phyloP scores from a whole-genome alignment of 768 basidiomycete genomes.

The Lentinula aciculospora region DNA sequence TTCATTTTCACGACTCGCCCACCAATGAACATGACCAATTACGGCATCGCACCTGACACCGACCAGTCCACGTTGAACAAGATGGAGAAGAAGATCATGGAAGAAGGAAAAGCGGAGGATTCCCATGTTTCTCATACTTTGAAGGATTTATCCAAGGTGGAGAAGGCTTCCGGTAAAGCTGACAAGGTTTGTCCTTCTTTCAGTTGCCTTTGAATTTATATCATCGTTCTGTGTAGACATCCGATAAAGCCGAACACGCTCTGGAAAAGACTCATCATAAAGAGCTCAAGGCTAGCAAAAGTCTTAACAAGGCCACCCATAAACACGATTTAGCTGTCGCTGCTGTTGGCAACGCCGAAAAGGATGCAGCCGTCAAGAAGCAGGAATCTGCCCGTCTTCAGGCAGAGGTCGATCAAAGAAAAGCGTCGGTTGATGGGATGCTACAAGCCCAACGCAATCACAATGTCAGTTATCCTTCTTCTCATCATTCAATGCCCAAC shows the following conservation, averaged over 20 bases:
- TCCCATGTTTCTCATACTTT: constrained; percentile 35
- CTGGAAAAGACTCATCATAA: constrained; percentile 35
- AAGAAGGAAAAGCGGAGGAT: constrained; percentile 38
- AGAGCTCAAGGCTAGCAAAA: constrained; percentile 38
- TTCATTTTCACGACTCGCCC: background rate
- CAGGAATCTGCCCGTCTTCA: constrained; percentile 14
- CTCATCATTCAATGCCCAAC: background rate
- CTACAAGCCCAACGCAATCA: constrained; percentile 10
- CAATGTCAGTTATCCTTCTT: constrained; percentile 8
- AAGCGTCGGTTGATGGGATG: background rate
- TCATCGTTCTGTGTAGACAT: too few species aligned
- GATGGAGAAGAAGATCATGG: constrained; percentile 30
- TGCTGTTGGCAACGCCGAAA: constrained; percentile 29
- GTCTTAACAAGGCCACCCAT: constrained; percentile 40
- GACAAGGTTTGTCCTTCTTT: constrained; percentile 26
- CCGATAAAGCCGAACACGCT: constrained; percentile 40
- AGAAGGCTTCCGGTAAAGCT: constrained; percentile 40
- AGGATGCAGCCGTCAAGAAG: constrained; percentile 20
- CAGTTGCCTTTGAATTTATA: too few species aligned
- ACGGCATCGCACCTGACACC: constrained; percentile 7
- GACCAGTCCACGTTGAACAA: constrained; percentile 24
- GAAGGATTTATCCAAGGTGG: constrained; percentile 36
- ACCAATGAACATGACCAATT: background rate
- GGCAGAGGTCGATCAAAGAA: background rate
- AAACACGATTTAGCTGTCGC: constrained; percentile 37